These are phyloP conservation scores for Fusarium chlamydosporum DNA, from an alignment of 2,329 filamentous ascomycete species.

Conservation along the genomic window DNA sequence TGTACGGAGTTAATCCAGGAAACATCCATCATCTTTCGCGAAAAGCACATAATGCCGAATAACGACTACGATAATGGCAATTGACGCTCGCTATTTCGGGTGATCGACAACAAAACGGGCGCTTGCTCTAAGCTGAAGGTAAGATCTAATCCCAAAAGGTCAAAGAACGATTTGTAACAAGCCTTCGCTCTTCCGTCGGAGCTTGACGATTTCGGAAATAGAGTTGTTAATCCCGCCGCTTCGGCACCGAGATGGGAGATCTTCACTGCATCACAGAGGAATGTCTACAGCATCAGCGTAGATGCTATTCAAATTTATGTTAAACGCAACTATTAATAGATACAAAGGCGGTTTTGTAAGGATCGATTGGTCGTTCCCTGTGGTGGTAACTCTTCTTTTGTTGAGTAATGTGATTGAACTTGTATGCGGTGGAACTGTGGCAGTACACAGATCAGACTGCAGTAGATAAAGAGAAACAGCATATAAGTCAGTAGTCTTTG, in stretches of 20 bases:
- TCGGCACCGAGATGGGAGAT: not conserved
- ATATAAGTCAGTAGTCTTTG: too few species aligned
- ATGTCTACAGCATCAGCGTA: too few species aligned
- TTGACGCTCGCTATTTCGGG: not conserved
- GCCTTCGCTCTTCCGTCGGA: not conserved
- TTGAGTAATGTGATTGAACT: too few species aligned
- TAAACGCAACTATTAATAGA: too few species aligned
- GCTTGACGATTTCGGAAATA: not conserved
- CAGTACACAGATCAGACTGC: too few species aligned
- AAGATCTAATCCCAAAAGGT: not conserved
- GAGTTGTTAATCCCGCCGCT: not conserved
- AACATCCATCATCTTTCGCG: not conserved
- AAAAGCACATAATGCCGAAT: not conserved
- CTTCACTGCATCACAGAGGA: too few species aligned
- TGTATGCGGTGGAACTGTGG: too few species aligned
- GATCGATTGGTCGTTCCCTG: too few species aligned
- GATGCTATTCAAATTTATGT: rapidly evolving
- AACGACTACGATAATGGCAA: not conserved
- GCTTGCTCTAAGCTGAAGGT: not conserved
- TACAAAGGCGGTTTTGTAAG: too few species aligned
- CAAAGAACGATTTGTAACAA: not conserved
- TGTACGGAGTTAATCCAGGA: not conserved
- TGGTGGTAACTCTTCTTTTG: too few species aligned
- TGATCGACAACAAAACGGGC: not conserved
- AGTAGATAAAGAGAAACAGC: too few species aligned